Base-by-base conservation (phyloP, 306 rosid species). In the Coriaria nepalensis region DNA sequence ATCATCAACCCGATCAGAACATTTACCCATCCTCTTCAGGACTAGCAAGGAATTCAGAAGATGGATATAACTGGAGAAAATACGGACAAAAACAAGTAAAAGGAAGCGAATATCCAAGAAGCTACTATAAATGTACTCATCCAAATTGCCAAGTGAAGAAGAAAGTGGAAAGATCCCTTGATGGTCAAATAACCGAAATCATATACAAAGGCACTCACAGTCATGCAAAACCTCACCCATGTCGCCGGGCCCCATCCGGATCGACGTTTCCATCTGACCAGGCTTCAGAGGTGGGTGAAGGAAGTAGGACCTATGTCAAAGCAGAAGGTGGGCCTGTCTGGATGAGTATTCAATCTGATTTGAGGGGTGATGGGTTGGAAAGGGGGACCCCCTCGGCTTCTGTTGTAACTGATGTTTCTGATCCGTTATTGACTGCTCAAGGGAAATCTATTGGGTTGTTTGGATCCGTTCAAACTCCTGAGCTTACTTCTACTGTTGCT, bases 11-110 rank as follows among this genome's bases (percentile, higher is more conserved):
- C 50, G 81, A 78, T 15, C 76, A 67, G 43, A 75, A 57, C 45
- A 85, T 61, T 33, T 53, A 64, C 38, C 42, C 64, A 45, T 49
- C 69, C 57, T 61, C 74, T 6, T 36, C 47, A 5, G 86, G 76
- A 67, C 47, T 55, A 35, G 57, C 12, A 35, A 83, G 77, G 60
- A 73, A 75, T 58, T 67, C 81, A 59, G 88, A 80, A 55, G 93
- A 87, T 64, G 94, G 93, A 52, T 87, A 83, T 59, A 87, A 80
- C 50, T 87, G 96, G 96, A 87, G 93, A 50, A 88, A 88, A 68
- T 88, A 88, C 60, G 96, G 96, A 14, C 96, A 88, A 53, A 88
- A 88, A 61, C 94, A 83, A 68, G 96, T 88, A 0, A 88, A 83
- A 60, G 94, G 96, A 6, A 80, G 94, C 50, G 94, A 88, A 67